Conservation (phyloP, 2,329 filamentous ascomycete genomes). For the Stylonectria norvegica region DNA sequence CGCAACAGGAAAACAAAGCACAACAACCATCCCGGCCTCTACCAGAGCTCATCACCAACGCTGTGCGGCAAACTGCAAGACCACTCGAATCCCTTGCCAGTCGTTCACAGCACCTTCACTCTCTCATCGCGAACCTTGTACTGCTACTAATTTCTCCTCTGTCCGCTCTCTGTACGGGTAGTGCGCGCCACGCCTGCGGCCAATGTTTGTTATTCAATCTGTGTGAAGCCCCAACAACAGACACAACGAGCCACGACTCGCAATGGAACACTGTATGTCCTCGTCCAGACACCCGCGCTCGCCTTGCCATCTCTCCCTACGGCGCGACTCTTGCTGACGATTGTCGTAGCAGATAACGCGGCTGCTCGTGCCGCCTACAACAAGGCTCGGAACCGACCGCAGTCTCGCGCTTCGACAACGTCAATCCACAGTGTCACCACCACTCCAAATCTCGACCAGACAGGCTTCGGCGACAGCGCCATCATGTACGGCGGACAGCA, state of each 20-base stretch:
- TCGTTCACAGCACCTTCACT: constrained; percentile 5
- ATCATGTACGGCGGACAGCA: constrained; percentile 47
- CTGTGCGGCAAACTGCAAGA: constrained; percentile 16
- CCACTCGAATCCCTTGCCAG: constrained; percentile 8
- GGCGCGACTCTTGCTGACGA: constrained; percentile 17
- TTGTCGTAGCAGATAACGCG: constrained; percentile 25
- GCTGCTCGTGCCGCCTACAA: constrained; percentile 30
- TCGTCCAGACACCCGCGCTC: constrained; percentile 15
- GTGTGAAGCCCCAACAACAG: constrained; percentile 32
- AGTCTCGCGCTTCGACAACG: constrained; percentile 54
- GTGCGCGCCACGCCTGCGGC: constrained; percentile 10
- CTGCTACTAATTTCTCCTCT: constrained; percentile 10
- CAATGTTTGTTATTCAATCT: constrained; percentile 41
- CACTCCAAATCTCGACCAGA: constrained; percentile 50
- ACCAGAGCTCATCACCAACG: constrained; percentile 29
- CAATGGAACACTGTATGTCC: constrained; percentile 39
- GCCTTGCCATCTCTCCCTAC: constrained; percentile 4
- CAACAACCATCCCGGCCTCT: constrained; percentile 33
- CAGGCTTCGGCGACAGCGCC: constrained; percentile 40
- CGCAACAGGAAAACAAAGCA: constrained; percentile 43
- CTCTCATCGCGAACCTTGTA: constrained; percentile 1
- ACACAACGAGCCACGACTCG: constrained; percentile 25
- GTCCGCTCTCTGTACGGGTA: constrained; percentile 4
- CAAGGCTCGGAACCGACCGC: constrained; percentile 49
- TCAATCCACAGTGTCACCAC: constrained; percentile 54